Conservation (phyloP, 495 filamentous ascomycete species). For the Neurospora sp. region DNA sequence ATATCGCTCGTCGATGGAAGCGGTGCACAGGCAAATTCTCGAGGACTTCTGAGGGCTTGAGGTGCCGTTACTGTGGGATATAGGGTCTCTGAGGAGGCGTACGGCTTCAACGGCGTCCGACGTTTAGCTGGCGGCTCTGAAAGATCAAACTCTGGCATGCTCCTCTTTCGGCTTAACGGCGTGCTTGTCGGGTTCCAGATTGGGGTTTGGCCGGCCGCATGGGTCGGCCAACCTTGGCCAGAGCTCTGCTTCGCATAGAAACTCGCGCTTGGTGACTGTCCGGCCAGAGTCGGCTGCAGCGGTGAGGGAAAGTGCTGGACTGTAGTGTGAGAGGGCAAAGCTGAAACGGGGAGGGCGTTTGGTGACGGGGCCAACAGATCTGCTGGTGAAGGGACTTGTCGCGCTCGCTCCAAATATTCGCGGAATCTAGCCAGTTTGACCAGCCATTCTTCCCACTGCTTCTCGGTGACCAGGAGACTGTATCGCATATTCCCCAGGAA, state of each 20-base stretch:
- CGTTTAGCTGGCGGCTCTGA: slow-evolving; percentile 63
- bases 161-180: slow-evolving; percentile 52
- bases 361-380: slow-evolving; percentile 30
- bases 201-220: slow-evolving; percentile 28
- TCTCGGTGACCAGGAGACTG: slow-evolving; percentile 68
- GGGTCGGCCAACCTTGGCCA: slow-evolving; percentile 22
- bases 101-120: slow-evolving; percentile 11
- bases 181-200: slow-evolving; percentile 37
- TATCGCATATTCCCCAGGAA: slow-evolving; percentile 99
- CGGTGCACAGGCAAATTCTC: background rate
- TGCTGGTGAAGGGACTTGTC: slow-evolving; percentile 21
- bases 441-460: slow-evolving; percentile 86
- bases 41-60: background rate
- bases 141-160: slow-evolving; percentile 49
- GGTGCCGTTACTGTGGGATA: background rate
- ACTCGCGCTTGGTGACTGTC: slow-evolving; percentile 21
- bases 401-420: slow-evolving; percentile 59
- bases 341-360: slow-evolving; percentile 8
- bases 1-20: background rate
- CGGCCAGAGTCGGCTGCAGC: slow-evolving; percentile 12
- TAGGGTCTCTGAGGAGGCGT: background rate
- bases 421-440: slow-evolving; percentile 66
- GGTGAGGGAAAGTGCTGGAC: slow-evolving; percentile 26
- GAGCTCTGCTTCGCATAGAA: slow-evolving; percentile 4
- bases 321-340: slow-evolving; percentile 35